Evolutionary conservation across 2,329 filamentous ascomycete genomes (phyloP), one percentile per base, ranked within the genome.

Genomic region (Drechslera avenae): DNA sequence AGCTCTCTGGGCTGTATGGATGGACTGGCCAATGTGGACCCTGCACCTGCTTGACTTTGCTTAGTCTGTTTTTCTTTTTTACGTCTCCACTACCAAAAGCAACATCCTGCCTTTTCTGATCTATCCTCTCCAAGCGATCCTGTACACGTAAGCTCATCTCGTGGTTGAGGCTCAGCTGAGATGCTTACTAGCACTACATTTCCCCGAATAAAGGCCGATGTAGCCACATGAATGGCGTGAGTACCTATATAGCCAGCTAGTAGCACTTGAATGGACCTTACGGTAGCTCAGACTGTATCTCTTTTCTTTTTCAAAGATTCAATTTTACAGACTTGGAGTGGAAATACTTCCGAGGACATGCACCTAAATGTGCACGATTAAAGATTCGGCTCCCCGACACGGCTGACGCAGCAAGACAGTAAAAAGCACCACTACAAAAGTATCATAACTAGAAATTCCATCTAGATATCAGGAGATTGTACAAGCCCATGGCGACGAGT

Each of bases 221-320:
- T 1, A 17, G n/a, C 12, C 10, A 9, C n/a, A 39, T 19, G 28
- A 21, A 40, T 18, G 30, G 30, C 14, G 28, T 49, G 50, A 52
- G 50, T 21, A 52, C 45, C 50, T 19, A 18, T 37, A 14, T 52
- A 43, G 49, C 32, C 39, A 21, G 40, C 49, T 46, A 40, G 26
- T 34, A 39, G 39, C 17, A 49, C 45, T 39, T 31, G 39, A 14
- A 49, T 44, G 47, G 26, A 16, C 21, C 10, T 14, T 28, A n/a
- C n/a, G n/a, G n/a, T n/a, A 41, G 10, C 40, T 18, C 28, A 1
- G 9, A 14, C 12, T 28, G 12, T n/a, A n/a, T 3, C 1, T 28
- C 12, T 12, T 9, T 28, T 28, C 26, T 8, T 23, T 23, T 23
- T 4, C 9, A 2, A 23, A 23, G 26, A 5, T 9, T 9, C 26